Base-by-base conservation (phyloP, 177 flowering plant species). In the Telopea speciosissima region DNA sequence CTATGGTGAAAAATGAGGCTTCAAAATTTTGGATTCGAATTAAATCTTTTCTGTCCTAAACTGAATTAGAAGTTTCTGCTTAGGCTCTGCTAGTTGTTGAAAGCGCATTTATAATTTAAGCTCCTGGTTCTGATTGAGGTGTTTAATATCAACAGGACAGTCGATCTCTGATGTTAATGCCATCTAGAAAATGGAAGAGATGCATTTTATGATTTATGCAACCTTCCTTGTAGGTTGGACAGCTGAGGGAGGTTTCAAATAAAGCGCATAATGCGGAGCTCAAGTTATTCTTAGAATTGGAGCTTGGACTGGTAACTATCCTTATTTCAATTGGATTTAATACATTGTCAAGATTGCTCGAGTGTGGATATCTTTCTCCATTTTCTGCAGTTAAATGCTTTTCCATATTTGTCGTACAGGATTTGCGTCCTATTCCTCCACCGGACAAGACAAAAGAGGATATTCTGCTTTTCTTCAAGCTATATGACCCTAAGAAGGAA, bases 401-500 rank as follows among this genome's bases (percentile, higher is more conserved):
- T 24, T 14, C 60, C 59, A 21, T 14, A 54, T 54, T 8, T 26
- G 31, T 58, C 54, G 44, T 28, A 40, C 81, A 89, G 91, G 93
- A 86, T 74, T 65, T 81, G 24, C 79, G 45, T 66, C 87, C 88
- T 63, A 33, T 86, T 72, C 75, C 86, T 70, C 89, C 87, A 13
- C 91, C 82, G 42, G 91, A 82, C 42, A 87, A 84, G 78, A 81
- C 79, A 31, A 85, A 87, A 75, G 90, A 87, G 22, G 93, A 87
- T 61, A 82, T 89, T 74, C 74, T 89, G 19, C 85, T 89, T 24
- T 89, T 86, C 76, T 89, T 89, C 78, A 92, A 92, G 79, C 87
- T 88, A 74, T 92, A 92, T 83, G 86, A 89, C 64, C 92, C 94
- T 63, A 84, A 79, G 71, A 92, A 88, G 75, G 90, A 85, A 79